Conservation (phyloP, 78 protist species). For the Polysphondylium violaceum region DNA sequence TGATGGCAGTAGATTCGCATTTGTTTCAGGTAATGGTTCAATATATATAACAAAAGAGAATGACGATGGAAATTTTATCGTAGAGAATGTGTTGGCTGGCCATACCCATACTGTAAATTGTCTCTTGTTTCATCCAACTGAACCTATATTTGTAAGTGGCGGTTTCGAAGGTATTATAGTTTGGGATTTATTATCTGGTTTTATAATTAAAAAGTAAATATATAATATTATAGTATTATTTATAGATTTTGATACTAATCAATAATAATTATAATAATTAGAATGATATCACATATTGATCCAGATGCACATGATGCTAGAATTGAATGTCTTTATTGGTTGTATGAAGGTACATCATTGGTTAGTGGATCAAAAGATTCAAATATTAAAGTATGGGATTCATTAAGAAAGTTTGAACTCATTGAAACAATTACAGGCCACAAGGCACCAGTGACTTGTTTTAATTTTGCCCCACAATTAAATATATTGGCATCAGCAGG, state of each 20-base stretch:
- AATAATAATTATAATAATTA: neutral
- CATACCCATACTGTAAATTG: constrained; percentile 2
- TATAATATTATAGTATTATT: neutral
- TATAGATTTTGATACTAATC: neutral
- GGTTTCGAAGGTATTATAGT: constrained; percentile 22
- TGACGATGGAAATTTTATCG: neutral
- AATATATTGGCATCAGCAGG: constrained; percentile 12
- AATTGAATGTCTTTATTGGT: constrained; percentile 8
- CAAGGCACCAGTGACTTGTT: constrained; percentile 25
- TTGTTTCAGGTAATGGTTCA: constrained; percentile 17
- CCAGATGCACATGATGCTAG: constrained; percentile 19
- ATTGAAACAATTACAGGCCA: constrained; percentile 20
- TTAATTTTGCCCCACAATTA: neutral
- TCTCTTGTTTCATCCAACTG: constrained; percentile 25
- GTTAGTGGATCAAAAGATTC: constrained; percentile 17
- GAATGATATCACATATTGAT: constrained; percentile 6
- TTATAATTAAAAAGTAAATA: constrained; percentile 21
- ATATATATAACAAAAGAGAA: constrained; percentile 15
- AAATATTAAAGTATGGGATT: constrained; percentile 16
- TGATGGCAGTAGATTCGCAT: constrained; percentile 20
- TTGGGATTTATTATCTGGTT: constrained; percentile 21
- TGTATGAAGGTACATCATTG: constrained; percentile 19
- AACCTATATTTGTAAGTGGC: constrained; percentile 1
- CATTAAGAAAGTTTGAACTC: neutral
- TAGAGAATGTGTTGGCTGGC: constrained; percentile 9